These are phyloP conservation scores for Eruca vesicaria DNA, from an alignment of 441 rosid species.

Conservation along the genomic window DNA sequence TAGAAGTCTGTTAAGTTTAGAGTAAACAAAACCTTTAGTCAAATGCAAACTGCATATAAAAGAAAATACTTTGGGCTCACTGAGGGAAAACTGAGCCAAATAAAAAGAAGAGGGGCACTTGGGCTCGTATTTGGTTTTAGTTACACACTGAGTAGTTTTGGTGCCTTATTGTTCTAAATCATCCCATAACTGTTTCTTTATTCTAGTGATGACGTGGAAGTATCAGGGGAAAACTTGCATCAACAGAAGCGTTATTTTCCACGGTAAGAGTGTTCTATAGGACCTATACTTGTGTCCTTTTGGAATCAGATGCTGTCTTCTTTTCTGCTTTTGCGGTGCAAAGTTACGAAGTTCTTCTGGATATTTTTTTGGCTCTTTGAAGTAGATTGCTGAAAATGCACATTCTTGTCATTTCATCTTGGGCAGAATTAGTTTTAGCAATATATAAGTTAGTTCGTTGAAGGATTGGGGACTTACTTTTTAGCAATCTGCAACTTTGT, in stretches of 20 bases:
- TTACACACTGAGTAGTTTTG: conserved; percentile 1
- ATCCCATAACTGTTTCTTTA: conserved; percentile 27
- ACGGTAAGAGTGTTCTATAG: conserved; percentile 45
- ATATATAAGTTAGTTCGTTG: not conserved
- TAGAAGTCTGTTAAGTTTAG: not conserved
- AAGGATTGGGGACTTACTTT: not conserved
- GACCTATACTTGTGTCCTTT: conserved; percentile 11
- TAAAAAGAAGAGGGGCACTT: not conserved
- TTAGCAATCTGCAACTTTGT: not conserved
- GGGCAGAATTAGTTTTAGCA: not conserved
- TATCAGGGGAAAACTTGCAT: conserved; percentile 47
- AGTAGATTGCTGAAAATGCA: not conserved
- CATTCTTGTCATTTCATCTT: conserved; percentile 10
- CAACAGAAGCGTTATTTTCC: conserved; percentile 66
- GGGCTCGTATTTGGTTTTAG: conserved; percentile 1
- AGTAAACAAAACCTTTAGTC: not conserved
- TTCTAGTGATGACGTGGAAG: conserved; percentile 47
- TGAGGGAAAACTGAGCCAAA: conserved; percentile 2
- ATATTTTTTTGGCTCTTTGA: conserved; percentile 3
- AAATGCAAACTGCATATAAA: conserved; percentile 1
- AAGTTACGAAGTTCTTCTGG: not conserved
- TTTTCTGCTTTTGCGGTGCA: not conserved
- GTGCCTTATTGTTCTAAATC: conserved; percentile 3
- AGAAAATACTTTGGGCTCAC: not conserved
- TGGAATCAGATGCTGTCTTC: conserved; percentile 9